A percentile compares a stretch with the other conserved stretches of the same genome.
These are phyloP conservation scores for Colletotrichum theobromicola DNA, from an alignment of 2,329 filamentous ascomycete species.

Conservation along the genomic window DNA sequence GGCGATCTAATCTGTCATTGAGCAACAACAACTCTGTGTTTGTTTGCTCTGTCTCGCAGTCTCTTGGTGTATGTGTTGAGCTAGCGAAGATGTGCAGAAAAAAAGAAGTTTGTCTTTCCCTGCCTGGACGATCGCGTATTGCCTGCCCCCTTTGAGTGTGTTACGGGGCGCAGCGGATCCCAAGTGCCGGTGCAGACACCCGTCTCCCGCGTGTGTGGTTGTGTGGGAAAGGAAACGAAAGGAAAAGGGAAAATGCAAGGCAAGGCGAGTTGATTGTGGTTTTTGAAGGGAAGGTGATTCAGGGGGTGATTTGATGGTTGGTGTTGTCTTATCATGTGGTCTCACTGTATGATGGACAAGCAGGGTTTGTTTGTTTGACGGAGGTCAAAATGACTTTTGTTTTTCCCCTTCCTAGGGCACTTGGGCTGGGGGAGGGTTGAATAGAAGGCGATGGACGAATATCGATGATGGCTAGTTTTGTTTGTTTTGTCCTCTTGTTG, in stretches of 20 bases:
- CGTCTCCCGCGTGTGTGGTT: not conserved
- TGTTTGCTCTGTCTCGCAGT: not conserved
- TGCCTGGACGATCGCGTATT: not conserved
- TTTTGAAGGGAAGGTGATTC: not conserved
- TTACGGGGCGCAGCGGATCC: not conserved
- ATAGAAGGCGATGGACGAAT: not conserved
- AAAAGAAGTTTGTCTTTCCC: not conserved
- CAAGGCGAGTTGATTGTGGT: not conserved
- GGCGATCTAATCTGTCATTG: not conserved
- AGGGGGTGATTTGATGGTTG: not conserved
- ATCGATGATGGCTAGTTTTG: not conserved
- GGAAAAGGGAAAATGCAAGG: not conserved
- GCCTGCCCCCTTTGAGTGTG: not conserved
- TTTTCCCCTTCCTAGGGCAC: no score
- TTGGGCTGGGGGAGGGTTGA: not conserved
- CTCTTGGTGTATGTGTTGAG: no score
- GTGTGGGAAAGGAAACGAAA: not conserved
- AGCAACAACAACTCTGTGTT: not conserved
- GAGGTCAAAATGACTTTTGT: not conserved
- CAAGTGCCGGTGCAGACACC: not conserved
- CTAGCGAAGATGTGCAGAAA: no score
- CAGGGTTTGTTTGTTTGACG: not conserved
- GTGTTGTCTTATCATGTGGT: not conserved
- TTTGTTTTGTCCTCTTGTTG: not conserved
- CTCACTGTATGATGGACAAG: not conserved